Conservation (phyloP, 2,329 filamentous ascomycete species). For the Hymenoscyphus salicellus region DNA sequence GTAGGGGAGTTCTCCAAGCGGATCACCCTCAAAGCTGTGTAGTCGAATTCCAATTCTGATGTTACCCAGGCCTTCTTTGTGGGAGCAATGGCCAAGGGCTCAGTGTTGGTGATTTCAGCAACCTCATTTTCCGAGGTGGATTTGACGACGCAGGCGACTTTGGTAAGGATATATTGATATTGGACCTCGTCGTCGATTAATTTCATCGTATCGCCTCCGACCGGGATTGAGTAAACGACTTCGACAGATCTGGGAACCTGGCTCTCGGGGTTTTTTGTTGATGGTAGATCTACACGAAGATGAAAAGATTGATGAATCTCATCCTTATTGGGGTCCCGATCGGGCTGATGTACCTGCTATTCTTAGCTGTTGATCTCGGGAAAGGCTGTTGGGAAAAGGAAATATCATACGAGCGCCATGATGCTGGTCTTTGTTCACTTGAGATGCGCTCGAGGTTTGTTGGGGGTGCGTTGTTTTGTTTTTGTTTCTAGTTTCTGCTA, state of each 20-base stretch:
- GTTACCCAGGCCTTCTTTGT: not conserved
- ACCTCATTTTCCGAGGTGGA: not conserved
- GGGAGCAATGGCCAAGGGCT: not conserved
- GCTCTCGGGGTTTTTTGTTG: not conserved
- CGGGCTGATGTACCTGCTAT: not conserved
- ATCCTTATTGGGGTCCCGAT: not conserved
- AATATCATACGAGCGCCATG: not conserved
- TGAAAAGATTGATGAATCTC: not conserved
- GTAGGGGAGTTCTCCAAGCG: not conserved
- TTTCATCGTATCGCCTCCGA: not conserved
- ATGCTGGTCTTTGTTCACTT: not conserved
- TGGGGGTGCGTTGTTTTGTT: not conserved
- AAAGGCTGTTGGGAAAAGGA: not conserved
- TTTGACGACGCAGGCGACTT: not conserved
- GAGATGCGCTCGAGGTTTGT: not conserved
- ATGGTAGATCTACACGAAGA: not conserved
- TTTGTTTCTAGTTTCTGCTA: not conserved
- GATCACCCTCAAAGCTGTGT: not conserved
- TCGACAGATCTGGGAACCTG: not conserved
- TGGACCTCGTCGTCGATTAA: not conserved
- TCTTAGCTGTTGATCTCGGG: not conserved
- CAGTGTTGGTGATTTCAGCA: not conserved
- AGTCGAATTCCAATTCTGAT: constrained; percentile 2
- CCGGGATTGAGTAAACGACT: not conserved
- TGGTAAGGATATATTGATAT: constrained; percentile 2